Percentiles rank a stretch among this genome's conserved stretches.
phyloP scores from a whole-genome alignment of 192 early-diverging fungal species.

The Pilobolus umbonatus region DNA sequence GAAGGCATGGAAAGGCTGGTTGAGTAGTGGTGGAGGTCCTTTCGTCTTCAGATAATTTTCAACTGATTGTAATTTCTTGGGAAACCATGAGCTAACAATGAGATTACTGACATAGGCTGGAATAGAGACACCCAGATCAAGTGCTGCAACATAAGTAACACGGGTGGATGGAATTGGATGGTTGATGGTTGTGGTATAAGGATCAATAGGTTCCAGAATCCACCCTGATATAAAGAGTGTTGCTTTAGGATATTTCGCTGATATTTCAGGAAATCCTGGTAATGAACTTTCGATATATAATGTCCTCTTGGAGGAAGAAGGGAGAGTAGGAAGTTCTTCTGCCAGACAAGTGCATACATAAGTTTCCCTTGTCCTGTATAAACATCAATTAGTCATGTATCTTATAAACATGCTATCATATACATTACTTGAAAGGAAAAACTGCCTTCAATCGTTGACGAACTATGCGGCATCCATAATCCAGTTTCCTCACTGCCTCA shows the following conservation, averaged over 20 bases:
- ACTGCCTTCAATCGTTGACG: conserved; percentile 40
- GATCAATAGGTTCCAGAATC: conserved; percentile 50
- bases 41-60: conserved; percentile 40
- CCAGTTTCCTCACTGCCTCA: conserved; percentile 33
- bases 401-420: background rate
- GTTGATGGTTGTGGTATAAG: conserved; percentile 45
- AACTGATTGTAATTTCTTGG: conserved; percentile 39
- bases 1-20: conserved; percentile 23
- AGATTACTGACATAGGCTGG: conserved; percentile 44
- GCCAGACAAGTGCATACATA: conserved; percentile 36
- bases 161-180: conserved; percentile 51
- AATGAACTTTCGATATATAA: conserved; percentile 29
- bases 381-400: background rate
- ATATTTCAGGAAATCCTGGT: conserved; percentile 6
- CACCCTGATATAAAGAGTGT: conserved; percentile 43
- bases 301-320: conserved; percentile 16
- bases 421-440: conserved; percentile 43
- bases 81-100: conserved; percentile 31
- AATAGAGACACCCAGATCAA: conserved; percentile 43
- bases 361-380: conserved; percentile 38
- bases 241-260: conserved; percentile 21
- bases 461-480: conserved; percentile 36
- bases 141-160: conserved; percentile 41
- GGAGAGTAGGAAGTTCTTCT: conserved; percentile 4
- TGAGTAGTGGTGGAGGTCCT: conserved; percentile 35